Conservation (phyloP, 148 eudicot species). For the Rhododendron vialii region DNA sequence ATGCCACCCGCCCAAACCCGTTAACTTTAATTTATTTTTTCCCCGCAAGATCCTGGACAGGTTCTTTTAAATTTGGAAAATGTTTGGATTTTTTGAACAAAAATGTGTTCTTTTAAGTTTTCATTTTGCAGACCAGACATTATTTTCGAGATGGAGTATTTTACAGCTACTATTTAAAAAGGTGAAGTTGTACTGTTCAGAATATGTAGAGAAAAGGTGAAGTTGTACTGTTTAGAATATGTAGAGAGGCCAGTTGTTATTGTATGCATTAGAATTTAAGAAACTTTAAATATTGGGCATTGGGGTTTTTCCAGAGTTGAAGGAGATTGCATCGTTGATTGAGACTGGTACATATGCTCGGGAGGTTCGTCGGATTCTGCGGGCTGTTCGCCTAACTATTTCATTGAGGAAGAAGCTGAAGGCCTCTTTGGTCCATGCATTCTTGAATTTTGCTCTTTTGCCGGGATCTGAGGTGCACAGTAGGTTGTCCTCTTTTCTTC, state of each 20-base stretch:
- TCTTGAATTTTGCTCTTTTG: constrained; percentile 59
- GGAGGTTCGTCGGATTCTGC: constrained; percentile 62
- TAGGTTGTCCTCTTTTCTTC: constrained; percentile 59
- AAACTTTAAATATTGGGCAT: background rate
- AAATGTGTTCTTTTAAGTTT: background rate
- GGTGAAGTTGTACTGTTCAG: background rate
- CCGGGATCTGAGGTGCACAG: constrained; percentile 68
- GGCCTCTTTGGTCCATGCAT: constrained; percentile 44
- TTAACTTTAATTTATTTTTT: too few relatives aligned
- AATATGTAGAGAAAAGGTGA: background rate
- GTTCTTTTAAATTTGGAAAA: background rate
- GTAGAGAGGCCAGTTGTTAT: background rate
- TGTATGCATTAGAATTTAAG: background rate
- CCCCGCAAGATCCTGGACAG: background rate
- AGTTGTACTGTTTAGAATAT: background rate
- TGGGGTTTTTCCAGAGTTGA: constrained; percentile 46
- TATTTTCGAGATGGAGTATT: background rate
- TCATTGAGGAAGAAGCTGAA: constrained; percentile 63
- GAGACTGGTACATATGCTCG: constrained; percentile 70
- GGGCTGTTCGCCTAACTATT: constrained; percentile 71
- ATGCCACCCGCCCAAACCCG: background rate
- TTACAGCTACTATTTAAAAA: background rate
- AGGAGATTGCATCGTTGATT: constrained; percentile 65
- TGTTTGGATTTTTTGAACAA: background rate
- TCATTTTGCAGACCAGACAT: background rate